Base-by-base conservation (phyloP, 108 stramenopile genomes). In the Mayamaea pseudoterrestris region DNA sequence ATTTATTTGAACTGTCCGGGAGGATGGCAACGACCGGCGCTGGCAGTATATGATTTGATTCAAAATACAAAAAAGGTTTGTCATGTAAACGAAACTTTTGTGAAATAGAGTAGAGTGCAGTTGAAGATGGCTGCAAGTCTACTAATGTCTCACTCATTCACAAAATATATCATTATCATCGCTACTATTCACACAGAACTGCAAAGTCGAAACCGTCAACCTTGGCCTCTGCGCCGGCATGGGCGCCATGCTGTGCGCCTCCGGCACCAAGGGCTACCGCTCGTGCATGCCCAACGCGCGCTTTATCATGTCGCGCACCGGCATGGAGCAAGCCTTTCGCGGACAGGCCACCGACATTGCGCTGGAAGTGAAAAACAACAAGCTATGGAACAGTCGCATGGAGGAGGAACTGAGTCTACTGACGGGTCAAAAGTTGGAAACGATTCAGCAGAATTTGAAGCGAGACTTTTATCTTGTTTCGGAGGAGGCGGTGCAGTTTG, bases 1-100 rank as follows among this genome's bases (percentile, higher is more conserved):
- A 58, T 97, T 12, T 97, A 90, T 55, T 77, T 94, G 50, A 94
- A 94, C 51, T 68, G 82, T 41, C 92, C 93, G 23, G 95, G 95
- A 3, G 90, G 78, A 0, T 27, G 75, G 21, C 55, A 90, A 30
- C 72, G 83, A 35, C 88, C 92, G 0, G 61, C 73, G 0, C 26
- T 93, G 55, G 90, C 93, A 16, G 69, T 97, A 17, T 94, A 89
- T 56, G 96, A 97, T 74, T 69, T 79, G 30, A 53, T 97, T n/a
- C 59, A 57, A 34, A 62, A 87, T 55, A 68, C 80, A 25, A 74
- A 76, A 50, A 51, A 61, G n/a, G n/a, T n/a, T n/a, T n/a, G n/a
- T n/a, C n/a, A n/a, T n/a, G n/a, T n/a, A n/a, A n/a, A n/a, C n/a
- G n/a, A n/a, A n/a, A n/a, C n/a, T n/a, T n/a, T n/a, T n/a, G n/a